Base-by-base conservation (phyloP, 768 basidiomycete genomes). In the Bullera alba region DNA sequence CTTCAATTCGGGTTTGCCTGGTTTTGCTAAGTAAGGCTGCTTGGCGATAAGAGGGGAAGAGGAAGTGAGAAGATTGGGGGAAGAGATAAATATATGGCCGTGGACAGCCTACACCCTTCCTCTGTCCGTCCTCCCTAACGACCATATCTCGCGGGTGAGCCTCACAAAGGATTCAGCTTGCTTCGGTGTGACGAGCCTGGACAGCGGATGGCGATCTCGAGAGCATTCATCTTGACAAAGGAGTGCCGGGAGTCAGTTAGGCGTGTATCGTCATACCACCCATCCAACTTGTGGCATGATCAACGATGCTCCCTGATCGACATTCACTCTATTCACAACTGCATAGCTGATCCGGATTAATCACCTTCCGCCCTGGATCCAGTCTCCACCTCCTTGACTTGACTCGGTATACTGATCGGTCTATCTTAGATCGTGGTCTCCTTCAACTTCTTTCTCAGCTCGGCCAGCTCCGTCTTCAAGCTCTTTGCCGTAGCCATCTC, bases 381-480 rank as follows among this genome's bases (percentile, higher is more conserved):
- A n/a, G n/a, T n/a, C n/a, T n/a, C n/a, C n/a, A n/a, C n/a, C n/a
- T n/a, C n/a, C n/a, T 35, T 10, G 32, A n/a, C n/a, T 10, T 35
- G 32, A 17, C 38, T 39, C 6, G 10, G 6, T 6, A 22, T 39
- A 7, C 6, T 39, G 10, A 7, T 39, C 23, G 38, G n/a, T 39
- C 23, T 39, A 7, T 44, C 21, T 36, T 19, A 39, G 7, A 60
- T 49, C 15, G 42, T 37, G 26, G 54, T 48, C 50, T 61, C 60
- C 53, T 67, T 67, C 34, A 67, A 28, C 53, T 57, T 61, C 58
- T 65, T 62, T 34, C 58, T 48, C 57, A 65, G 50, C 23, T 65
- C 63, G 12, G 61, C 58, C 58, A 68, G 54, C 50, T 68, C 60
- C 17, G 17, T 46, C 51, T 68, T 68, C 36, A 65, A 34, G 7